A percentile compares a stretch with the other conserved stretches of the same genome.
phyloP scores from a whole-genome alignment of 306 rosid species.

The Glycyrrhiza uralensis region DNA sequence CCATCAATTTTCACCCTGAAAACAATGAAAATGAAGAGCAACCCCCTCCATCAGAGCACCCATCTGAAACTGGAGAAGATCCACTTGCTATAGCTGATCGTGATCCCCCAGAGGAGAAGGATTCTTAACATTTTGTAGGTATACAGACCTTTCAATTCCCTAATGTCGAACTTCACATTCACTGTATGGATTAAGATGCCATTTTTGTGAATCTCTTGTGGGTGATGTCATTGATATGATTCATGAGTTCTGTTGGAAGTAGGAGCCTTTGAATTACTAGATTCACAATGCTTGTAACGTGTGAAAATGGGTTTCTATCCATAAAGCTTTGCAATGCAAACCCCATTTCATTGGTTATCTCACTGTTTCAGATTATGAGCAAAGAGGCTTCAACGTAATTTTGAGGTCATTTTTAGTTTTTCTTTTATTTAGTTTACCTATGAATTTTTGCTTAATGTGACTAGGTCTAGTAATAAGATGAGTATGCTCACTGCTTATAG shows the following conservation, averaged over 20 bases:
- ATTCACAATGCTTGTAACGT: conserved; percentile 15
- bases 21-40: conserved; percentile 51
- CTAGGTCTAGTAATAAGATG: not conserved
- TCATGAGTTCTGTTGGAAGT: conserved; percentile 23
- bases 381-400: not conserved
- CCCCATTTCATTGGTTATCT: not conserved
- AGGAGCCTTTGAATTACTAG: conserved; percentile 16
- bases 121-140: conserved; percentile 35
- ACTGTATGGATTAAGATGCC: conserved; percentile 27
- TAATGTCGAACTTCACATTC: conserved; percentile 14
- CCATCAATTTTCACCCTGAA: conserved; percentile 66
- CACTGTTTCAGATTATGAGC: not conserved
- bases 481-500: not conserved
- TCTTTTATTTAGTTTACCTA: not conserved
- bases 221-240: conserved; percentile 21
- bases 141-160: conserved; percentile 29
- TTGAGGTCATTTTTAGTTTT: not conserved
- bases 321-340: conserved; percentile 24
- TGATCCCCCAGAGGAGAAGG: conserved; percentile 38
- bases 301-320: conserved; percentile 20
- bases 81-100: conserved; percentile 30
- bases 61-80: conserved; percentile 43
- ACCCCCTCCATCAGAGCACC: conserved; percentile 42
- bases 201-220: conserved; percentile 18
- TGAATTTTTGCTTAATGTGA: not conserved